Evolutionary conservation across 768 basidiomycete genomes (phyloP), one percentile per base, ranked within the genome.

Genomic region (Auricularia cornea): DNA sequence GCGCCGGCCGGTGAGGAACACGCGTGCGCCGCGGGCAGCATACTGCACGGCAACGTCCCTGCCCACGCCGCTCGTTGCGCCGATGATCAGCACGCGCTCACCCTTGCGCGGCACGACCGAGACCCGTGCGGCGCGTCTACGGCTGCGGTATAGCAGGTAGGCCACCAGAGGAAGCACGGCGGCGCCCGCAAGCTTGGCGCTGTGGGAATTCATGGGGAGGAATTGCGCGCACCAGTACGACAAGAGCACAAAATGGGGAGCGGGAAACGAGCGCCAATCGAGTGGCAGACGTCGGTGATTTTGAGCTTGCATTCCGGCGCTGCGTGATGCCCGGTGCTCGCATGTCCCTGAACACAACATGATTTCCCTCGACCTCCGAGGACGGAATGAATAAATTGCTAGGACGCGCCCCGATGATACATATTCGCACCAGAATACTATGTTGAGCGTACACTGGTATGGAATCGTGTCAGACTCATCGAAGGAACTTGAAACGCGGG

Each of bases 61-160:
- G 1, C 94, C 94, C 29, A 96, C 85, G 0, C 94, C 94, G 57
- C 87, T 87, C 2, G 90, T 89, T 1, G 88, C 92, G 4, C 94
- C 94, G 6, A 97, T 72, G 59, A 97, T 77, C 2, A 97, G 72
- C 5, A 94, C 88, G 0, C 91, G 84, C 70, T 96, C 94, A 2
- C 77, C 65, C 1, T 61, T 62, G n/a, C 71, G 75, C 8, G 77
- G 69, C 8, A 88, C 54, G 20, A 57, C 44, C 1, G 44, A 48
- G 12, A 20, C 20, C 20, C 44, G 44, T 6, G 20, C 23, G 20
- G 20, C 44, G 11, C 44, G 16, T 18, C 44, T 10, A 18, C 44
- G 44, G 44, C 44, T 48, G 20, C 44, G 16, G 20, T 48, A 23
- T 18, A 48, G 20, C 20, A 48, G 5, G 44, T 48, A 48, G 6